Evolutionary conservation across 305 asterid species (phyloP), one percentile per base, ranked within the genome.

Genomic region (Ilex paraguariensis): DNA sequence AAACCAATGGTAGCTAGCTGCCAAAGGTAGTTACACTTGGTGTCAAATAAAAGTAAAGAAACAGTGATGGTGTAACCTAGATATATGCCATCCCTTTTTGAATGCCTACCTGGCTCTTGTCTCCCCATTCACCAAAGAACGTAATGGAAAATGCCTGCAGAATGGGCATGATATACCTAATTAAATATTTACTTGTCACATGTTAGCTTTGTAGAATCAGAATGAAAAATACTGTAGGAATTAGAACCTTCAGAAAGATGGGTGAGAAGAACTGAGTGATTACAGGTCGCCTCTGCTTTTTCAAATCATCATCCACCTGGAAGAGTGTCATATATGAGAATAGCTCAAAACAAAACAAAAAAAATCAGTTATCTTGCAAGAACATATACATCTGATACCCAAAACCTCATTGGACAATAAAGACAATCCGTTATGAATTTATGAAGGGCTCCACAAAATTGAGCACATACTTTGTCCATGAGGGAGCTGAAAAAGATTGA

Each of bases 1-100:
- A 94, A 85, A 77, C 99, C 98, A 73, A 94, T 88, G 68, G 99
- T 94, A 54, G 99, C 99, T 62, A 90, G 79, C 96, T 90, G 85
- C 56, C 56, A 72, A 63, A 73, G 61, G 57, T 14, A 55, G 53
- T 40, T 59, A 44, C 54, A 50, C 10, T 31, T 30, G 16, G 28
- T 28, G 68, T 77, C 72, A 65, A 52, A 61, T 42, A 61, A 30
- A 63, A 58, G 44, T 16, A 44, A 63, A 54, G 54, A 49, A 66
- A 57, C 59, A 8, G 30, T 39, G 42, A 36, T 36, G 42, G 6
- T 36, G 42, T 36, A 36, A 36, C 9, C 7, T 36, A 36, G 42
- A 3, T 36, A 36, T 36, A 36, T 36, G 42, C 6, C 42, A 36
- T n/a, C 4, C 15, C 16, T 49, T 49, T 49, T n/a, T 12, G 4